A percentile compares a stretch with the other conserved stretches of the same genome.
These are phyloP conservation scores for Globisporangium camurandrum DNA, from an alignment of 352 stramenopile species.

Conservation along the genomic window DNA sequence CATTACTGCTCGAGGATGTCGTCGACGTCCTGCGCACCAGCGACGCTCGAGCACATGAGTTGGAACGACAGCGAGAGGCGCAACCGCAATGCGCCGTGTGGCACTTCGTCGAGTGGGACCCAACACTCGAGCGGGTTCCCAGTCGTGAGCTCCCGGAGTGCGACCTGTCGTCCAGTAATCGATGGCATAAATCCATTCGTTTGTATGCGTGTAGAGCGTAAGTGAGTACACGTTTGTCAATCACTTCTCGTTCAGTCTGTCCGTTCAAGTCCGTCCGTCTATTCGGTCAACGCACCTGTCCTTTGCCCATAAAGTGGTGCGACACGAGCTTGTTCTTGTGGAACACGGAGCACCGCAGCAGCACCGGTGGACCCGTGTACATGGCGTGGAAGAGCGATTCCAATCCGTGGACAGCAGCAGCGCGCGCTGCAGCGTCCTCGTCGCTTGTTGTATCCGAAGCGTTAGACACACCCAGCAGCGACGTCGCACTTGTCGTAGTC, in stretches of 20 bases:
- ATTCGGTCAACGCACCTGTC: slow-evolving; percentile 28
- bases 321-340: slow-evolving; percentile 74
- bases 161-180: too few species aligned
- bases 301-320: slow-evolving; percentile 72
- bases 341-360: slow-evolving; percentile 55
- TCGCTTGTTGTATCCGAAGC: too few species aligned
- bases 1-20: slow-evolving; percentile 6
- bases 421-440: slow-evolving; percentile 21
- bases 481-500: too few species aligned
- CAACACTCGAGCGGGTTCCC: slow-evolving; percentile 60
- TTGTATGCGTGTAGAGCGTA: not conserved
- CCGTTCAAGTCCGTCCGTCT: not conserved
- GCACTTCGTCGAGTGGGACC: slow-evolving; percentile 53
- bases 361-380: slow-evolving; percentile 51
- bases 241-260: not conserved
- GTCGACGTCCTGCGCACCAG: slow-evolving; percentile 16
- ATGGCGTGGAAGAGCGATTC: slow-evolving; percentile 55
- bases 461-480: slow-evolving; percentile 4
- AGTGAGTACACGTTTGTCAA: not conserved
- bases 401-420: slow-evolving; percentile 31
- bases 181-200: too few species aligned
- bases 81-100: slow-evolving; percentile 47
- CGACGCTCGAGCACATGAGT: slow-evolving; percentile 67
- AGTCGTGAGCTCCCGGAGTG: slow-evolving; percentile 45
- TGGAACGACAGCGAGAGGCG: slow-evolving; percentile 65